A percentile compares a stretch with the other conserved stretches of the same genome.
Conservation (phyloP, 148 eudicot species). For the Rhododendron henanense region DNA sequence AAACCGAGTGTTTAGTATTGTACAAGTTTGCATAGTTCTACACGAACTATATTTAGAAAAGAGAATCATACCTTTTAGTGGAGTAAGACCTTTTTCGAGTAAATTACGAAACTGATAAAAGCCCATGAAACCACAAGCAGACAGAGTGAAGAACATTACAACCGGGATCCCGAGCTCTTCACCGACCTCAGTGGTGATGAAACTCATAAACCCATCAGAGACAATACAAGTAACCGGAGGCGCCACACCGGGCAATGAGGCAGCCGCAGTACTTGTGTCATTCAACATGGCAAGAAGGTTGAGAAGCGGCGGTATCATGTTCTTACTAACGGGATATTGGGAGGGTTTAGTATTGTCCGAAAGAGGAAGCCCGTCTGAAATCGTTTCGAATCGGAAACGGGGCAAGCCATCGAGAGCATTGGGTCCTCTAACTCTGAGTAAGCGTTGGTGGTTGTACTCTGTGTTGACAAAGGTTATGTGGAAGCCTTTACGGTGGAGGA, state of each 20-base stretch:
- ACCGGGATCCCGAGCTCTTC: neutral
- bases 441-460: neutral
- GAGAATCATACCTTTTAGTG: neutral
- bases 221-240: neutral
- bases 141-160: neutral
- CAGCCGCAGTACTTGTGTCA: neutral
- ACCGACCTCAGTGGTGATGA: neutral
- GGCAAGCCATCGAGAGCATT: neutral
- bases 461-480: neutral
- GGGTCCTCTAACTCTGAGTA: neutral
- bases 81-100: neutral
- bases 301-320: neutral
- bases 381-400: neutral
- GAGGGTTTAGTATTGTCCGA: neutral
- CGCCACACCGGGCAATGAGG: neutral
- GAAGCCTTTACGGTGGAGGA: neutral
- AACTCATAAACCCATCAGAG: neutral
- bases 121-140: slow-evolving; percentile 26
- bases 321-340: neutral
- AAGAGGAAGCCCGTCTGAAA: neutral
- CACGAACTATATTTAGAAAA: neutral
- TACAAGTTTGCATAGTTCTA: neutral
- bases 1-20: neutral
- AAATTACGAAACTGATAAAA: slow-evolving; percentile 10
- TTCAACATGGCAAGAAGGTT: neutral